Evolutionary conservation across 495 filamentous ascomycete genomes (phyloP), one percentile per base, ranked within the genome.

Genomic region (Daldinia loculata): DNA sequence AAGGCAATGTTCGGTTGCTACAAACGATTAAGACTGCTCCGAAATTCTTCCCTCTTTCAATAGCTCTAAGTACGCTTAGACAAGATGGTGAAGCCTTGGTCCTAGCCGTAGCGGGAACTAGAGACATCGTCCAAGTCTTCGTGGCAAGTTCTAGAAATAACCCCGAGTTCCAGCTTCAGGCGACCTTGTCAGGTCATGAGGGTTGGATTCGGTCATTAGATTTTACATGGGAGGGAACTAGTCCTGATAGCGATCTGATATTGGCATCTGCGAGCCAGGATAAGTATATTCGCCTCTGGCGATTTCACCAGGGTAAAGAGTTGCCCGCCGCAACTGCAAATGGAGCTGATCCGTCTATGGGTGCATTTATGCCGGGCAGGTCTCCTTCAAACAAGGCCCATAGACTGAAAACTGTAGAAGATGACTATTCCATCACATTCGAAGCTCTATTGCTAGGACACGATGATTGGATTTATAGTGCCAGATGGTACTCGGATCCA

Each of bases 391-490:
- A 98, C 78, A 98, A 97, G 80, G 90, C 91, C 3, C 93, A 98
- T 77, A 83, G 89, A 69, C 84, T 89, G 30, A 78, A 78, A 19
- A 82, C 82, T 0, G 81, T 79, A 2, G 87, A 82, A 38, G 76
- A 75, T 7, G 82, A 86, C 43, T 97, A 90, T 79, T 93, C 90
- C 30, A 83, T 97, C 52, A 97, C 94, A 0, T 98, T 98, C 67
- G 96, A 98, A 80, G 96, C 96, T 6, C 84, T 99, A 12, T 86
- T 99, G 8, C 88, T 98, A 26, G 95, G 96, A 19, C 96, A 98
- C 74, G 95, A 99, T 72, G 95, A 99, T 74, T 99, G 95, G 95
- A 92, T 99, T 26, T 98, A 96, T 76, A 94, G 91, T 58, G 87
- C 91, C 0, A 82, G 83, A 39, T 99, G 95, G 95, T 78, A 83